Conservation (phyloP, 116 monocot species). For the Zostera marina region DNA sequence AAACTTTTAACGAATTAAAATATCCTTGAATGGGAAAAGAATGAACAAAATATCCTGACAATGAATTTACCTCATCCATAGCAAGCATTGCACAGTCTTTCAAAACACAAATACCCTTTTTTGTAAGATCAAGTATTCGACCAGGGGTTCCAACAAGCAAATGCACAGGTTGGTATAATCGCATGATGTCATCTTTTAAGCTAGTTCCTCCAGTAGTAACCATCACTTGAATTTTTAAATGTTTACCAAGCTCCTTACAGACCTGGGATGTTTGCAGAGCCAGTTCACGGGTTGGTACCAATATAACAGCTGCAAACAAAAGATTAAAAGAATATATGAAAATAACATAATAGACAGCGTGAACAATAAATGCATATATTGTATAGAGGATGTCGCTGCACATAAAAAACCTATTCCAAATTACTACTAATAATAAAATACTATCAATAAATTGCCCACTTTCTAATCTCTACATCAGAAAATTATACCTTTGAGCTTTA, state of each 20-base stretch:
- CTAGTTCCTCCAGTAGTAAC: conserved; percentile 93
- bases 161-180: conserved; percentile 84
- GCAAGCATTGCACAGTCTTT: conserved; percentile 78
- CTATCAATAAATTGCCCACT: too few relatives aligned
- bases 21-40: neutral
- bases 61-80: conserved; percentile 78
- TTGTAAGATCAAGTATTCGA: conserved; percentile 80
- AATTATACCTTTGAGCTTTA: too few relatives aligned
- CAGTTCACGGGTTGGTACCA: conserved; percentile 87
- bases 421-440: too few relatives aligned
- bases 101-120: conserved; percentile 72
- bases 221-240: conserved; percentile 87
- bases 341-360: neutral
- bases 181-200: conserved; percentile 88
- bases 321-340: neutral
- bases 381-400: too few relatives aligned
- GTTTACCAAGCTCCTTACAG: conserved; percentile 87
- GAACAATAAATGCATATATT: neutral
- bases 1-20: neutral
- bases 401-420: too few relatives aligned
- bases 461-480: too few relatives aligned
- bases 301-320: conserved; percentile 61
- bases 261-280: conserved; percentile 94
- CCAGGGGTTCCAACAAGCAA: conserved; percentile 89
- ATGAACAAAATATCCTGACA: neutral